phyloP scores from a whole-genome alignment of 345 rosid species.

The Limnanthes douglasii region DNA sequence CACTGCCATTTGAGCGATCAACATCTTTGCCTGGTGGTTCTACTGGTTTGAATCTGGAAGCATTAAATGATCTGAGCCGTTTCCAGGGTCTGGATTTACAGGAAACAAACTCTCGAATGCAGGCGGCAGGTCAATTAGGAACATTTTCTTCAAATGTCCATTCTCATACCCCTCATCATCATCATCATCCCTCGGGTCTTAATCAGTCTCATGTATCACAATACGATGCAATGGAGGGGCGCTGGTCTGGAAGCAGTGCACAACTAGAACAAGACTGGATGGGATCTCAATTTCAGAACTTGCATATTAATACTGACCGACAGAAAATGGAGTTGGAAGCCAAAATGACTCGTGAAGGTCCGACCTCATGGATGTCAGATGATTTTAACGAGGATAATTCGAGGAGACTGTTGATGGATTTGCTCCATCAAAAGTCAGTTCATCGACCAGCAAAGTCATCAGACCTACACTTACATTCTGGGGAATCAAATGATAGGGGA shows the following conservation, averaged over 20 bases:
- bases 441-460: slow-evolving; percentile 18
- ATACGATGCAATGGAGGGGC: too few relatives aligned
- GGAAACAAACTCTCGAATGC: too few relatives aligned
- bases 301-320: slow-evolving; percentile 26
- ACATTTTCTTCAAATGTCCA: too few relatives aligned
- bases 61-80: slow-evolving; percentile 37
- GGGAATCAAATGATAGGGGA: slow-evolving; percentile 14
- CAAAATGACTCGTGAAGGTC: slow-evolving; percentile 21
- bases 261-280: slow-evolving; percentile 33
- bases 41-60: too few relatives aligned
- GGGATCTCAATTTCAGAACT: slow-evolving; percentile 32
- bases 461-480: slow-evolving; percentile 17
- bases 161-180: too few relatives aligned
- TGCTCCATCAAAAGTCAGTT: slow-evolving; percentile 38
- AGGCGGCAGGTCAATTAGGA: too few relatives aligned
- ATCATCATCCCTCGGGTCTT: too few relatives aligned
- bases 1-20: too few relatives aligned
- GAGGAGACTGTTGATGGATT: slow-evolving; percentile 35
- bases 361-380: slow-evolving; percentile 48
- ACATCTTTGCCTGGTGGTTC: too few relatives aligned
- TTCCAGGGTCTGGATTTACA: slow-evolving; percentile 4
- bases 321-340: slow-evolving; percentile 26
- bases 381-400: slow-evolving; percentile 41
- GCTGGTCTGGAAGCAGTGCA: slow-evolving; percentile 25
- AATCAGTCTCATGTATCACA: too few relatives aligned